Conservation (phyloP, 2,329 filamentous ascomycete species). For the Phaeoacremonium minimum region DNA sequence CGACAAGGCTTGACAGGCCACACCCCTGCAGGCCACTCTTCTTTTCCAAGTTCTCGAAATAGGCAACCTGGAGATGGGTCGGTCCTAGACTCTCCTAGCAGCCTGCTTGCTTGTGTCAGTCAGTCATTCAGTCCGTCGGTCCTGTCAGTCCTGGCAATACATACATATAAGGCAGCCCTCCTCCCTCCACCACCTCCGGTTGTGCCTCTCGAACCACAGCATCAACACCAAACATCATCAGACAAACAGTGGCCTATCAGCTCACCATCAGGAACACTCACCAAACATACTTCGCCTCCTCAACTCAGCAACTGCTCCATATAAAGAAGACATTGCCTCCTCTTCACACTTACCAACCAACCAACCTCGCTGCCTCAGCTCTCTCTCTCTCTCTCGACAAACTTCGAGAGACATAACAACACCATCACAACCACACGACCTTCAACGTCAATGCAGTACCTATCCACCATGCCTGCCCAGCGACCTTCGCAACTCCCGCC, state of each 20-base stretch:
- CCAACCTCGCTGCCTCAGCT: not conserved
- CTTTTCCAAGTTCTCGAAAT: not conserved
- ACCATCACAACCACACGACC: conserved; percentile 4
- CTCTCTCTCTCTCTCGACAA: not conserved
- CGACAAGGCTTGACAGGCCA: not conserved
- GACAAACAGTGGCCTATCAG: no score
- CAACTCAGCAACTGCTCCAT: not conserved
- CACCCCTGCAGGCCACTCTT: not conserved
- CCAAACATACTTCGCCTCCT: not conserved
- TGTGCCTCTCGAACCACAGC: conserved; percentile 2
- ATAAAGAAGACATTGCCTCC: not conserved
- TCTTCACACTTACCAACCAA: not conserved
- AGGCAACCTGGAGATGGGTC: no score
- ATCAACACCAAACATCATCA: conserved; percentile 7
- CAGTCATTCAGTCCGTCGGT: not conserved
- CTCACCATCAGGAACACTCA: not conserved
- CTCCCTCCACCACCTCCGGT: conserved; percentile 4
- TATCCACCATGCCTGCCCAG: conserved; percentile 54
- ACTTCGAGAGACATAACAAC: conserved; percentile 2
- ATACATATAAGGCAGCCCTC: conserved; percentile 17
- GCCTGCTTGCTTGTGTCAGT: no score
- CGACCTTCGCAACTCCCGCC: conserved; percentile 63
- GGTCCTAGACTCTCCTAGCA: no score
- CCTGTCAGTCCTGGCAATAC: conserved; percentile 5
- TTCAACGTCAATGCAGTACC: no score